A percentile compares a stretch with the other conserved stretches of the same genome.
Conservation (phyloP, 2,329 filamentous ascomycete species). For the Botryotinia narcissicola region DNA sequence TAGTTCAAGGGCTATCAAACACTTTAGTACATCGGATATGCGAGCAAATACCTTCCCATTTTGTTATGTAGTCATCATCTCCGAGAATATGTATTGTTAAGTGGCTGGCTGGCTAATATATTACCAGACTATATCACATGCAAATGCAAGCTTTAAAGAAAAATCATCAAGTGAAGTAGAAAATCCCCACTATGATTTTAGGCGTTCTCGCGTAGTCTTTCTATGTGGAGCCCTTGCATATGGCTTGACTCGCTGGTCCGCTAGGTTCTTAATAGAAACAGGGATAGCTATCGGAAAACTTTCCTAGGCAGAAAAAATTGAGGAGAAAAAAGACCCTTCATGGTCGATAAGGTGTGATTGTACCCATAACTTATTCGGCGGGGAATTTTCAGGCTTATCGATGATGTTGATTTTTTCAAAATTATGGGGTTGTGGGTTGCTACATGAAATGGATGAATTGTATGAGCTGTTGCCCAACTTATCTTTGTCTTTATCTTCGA, state of each 20-base stretch:
- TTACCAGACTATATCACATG: not conserved
- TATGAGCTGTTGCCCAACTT: not conserved
- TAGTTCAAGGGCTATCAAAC: not conserved
- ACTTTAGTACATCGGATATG: not conserved
- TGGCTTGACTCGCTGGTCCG: not conserved
- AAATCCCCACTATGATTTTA: not conserved
- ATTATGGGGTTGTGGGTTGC: conserved; percentile 2
- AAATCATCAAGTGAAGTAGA: not conserved
- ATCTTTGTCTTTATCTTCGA: not conserved
- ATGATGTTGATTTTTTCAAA: conserved; percentile 5
- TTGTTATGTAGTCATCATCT: not conserved
- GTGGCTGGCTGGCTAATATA: not conserved
- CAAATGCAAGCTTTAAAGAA: not conserved
- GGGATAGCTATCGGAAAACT: not conserved
- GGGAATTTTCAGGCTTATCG: conserved; percentile 6
- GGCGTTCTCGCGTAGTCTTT: not conserved
- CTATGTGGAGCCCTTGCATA: not conserved
- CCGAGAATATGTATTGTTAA: not conserved
- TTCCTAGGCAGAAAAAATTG: not conserved
- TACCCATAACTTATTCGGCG: not conserved
- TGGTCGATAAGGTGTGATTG: not conserved
- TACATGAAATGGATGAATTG: not conserved
- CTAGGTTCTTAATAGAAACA: not conserved
- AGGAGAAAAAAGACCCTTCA: conserved; percentile 1
- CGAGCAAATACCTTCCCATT: not conserved